These are phyloP conservation scores for Apiospora pterosperma DNA, from an alignment of 2,329 filamentous ascomycete species.

Conservation along the genomic window DNA sequence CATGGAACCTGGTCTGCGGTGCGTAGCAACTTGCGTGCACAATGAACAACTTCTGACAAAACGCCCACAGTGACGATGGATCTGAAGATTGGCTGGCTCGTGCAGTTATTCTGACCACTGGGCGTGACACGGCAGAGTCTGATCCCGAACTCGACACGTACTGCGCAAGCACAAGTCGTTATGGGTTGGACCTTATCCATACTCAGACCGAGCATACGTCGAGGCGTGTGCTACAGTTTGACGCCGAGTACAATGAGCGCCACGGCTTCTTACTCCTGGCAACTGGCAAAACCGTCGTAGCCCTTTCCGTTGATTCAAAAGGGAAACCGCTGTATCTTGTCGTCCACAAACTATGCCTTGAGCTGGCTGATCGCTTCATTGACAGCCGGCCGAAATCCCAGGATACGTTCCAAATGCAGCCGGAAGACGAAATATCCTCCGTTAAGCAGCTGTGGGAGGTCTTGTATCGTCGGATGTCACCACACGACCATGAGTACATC, in stretches of 20 bases:
- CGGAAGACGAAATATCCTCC: not conserved
- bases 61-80: not conserved
- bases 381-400: not conserved
- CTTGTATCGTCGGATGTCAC: not conserved
- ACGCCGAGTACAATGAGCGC: not conserved
- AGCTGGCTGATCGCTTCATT: not conserved
- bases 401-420: not conserved
- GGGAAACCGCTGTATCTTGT: not conserved
- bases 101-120: not conserved
- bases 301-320: no score
- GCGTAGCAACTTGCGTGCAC: not conserved
- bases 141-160: not conserved
- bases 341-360: not conserved
- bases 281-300: not conserved
- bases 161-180: no score
- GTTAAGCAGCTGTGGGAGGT: not conserved
- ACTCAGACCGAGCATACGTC: not conserved
- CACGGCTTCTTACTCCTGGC: not conserved
- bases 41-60: not conserved
- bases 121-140: not conserved
- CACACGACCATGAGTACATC: not conserved
- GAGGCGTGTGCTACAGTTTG: not conserved
- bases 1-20: not conserved
- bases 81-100: not conserved
- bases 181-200: no score